phyloP scores from a whole-genome alignment of 441 rosid species.

The Raphanus hybrid region DNA sequence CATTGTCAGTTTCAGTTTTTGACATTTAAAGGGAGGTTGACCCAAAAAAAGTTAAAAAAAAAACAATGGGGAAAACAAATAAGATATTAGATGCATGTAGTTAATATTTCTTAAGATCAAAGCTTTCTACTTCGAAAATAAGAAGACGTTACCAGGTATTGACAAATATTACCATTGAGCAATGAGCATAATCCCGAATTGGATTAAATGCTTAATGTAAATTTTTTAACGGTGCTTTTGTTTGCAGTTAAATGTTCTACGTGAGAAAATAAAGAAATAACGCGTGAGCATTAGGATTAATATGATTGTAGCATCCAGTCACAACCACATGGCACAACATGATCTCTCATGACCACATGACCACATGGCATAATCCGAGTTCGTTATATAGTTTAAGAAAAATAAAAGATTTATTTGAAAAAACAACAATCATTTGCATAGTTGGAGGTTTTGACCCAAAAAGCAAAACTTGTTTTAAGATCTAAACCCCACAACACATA shows the following conservation, averaged over 20 bases:
- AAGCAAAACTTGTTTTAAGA: slow-evolving; percentile 6
- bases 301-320: slow-evolving; percentile 22
- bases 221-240: background rate
- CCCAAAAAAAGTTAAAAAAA: background rate
- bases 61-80: background rate
- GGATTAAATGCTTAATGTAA: background rate
- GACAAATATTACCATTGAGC: background rate
- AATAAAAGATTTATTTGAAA: too few relatives aligned
- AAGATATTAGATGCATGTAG: background rate
- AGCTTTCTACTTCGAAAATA: background rate
- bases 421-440: slow-evolving; percentile 40
- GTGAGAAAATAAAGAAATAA: background rate
- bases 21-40: background rate
- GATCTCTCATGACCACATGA: slow-evolving; percentile 14
- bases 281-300: background rate
- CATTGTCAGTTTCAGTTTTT: slow-evolving; percentile 18
- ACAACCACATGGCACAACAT: slow-evolving; percentile 54
- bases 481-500: slow-evolving; percentile 15
- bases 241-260: background rate
- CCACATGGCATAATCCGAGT: slow-evolving; percentile 1
- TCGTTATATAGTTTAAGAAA: background rate
- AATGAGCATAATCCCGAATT: background rate
- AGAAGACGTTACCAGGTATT: background rate
- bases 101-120: slow-evolving; percentile 8
- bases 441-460: slow-evolving; percentile 28